phyloP scores from a whole-genome alignment of 176 grass and related monocot species.

The Dactylis glomerata region DNA sequence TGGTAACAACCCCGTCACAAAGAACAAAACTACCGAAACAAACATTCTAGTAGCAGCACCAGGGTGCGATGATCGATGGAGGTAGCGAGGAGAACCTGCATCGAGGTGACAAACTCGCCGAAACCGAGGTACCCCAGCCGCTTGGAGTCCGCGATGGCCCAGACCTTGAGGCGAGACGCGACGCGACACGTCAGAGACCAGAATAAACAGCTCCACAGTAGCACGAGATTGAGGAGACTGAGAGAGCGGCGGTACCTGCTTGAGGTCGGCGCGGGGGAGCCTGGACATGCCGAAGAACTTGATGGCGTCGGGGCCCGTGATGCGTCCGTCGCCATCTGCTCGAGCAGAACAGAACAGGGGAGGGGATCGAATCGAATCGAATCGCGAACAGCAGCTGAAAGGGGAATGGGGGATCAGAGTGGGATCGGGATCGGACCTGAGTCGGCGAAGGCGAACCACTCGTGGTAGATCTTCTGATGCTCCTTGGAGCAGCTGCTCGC shows the following conservation, averaged over 20 bases:
- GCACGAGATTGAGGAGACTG: not conserved
- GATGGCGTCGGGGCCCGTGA: constrained; percentile 89
- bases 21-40: not conserved
- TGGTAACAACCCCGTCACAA: not conserved
- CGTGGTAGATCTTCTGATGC: constrained; percentile 77
- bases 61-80: not conserved
- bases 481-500: constrained; percentile 60
- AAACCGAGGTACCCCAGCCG: constrained; percentile 86
- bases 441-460: constrained; percentile 88
- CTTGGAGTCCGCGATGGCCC: constrained; percentile 88
- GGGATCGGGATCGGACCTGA: constrained; percentile 45
- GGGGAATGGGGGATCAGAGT: not conserved
- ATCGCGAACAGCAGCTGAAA: not conserved
- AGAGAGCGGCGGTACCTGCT: constrained; percentile 56
- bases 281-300: constrained; percentile 91
- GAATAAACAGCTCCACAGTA: not conserved
- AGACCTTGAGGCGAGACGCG: constrained; percentile 58
- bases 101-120: constrained; percentile 63
- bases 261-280: constrained; percentile 73
- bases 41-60: not conserved
- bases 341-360: not conserved
- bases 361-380: not conserved
- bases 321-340: constrained; percentile 86
- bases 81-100: constrained; percentile 59
- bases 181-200: not conserved